Conservation (phyloP, 2,329 filamentous ascomycete genomes). For the Didymella keratinophila region DNA sequence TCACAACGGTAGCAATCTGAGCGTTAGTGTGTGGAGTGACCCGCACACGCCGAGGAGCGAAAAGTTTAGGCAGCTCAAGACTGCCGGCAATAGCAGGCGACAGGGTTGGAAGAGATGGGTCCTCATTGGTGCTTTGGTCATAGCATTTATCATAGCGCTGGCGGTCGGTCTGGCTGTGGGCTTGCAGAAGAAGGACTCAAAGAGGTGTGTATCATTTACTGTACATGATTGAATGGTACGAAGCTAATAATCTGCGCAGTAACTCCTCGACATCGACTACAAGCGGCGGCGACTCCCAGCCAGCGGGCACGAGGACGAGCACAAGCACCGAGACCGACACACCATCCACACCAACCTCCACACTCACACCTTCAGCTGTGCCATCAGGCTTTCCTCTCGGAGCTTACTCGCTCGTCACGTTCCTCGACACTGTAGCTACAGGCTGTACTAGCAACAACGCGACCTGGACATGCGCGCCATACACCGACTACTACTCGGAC, state of each 20-base stretch:
- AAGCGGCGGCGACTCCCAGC: constrained; percentile 8
- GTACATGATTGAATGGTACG: no score
- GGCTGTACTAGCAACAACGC: constrained; percentile 65
- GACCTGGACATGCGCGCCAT: constrained; percentile 71
- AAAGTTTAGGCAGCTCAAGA: constrained; percentile 40
- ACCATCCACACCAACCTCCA: constrained; percentile 26
- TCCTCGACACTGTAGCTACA: constrained; percentile 61
- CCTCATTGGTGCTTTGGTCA: constrained; percentile 44
- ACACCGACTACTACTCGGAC: constrained; percentile 58
- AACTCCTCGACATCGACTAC: constrained; percentile 12
- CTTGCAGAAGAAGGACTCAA: constrained; percentile 47
- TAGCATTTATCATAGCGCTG: constrained; percentile 49
- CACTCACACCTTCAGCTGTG: constrained; percentile 26
- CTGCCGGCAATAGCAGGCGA: constrained; percentile 26
- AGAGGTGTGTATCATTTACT: constrained; percentile 26
- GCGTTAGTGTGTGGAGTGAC: constrained; percentile 50
- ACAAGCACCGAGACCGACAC: constrained; percentile 17
- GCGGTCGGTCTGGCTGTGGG: constrained; percentile 53
- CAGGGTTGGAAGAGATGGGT: constrained; percentile 53
- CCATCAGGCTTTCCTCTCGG: constrained; percentile 65
- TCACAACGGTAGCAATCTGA: constrained; percentile 41
- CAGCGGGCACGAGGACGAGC: constrained; percentile 14
- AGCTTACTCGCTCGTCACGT: constrained; percentile 67
- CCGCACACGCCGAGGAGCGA: constrained; percentile 33
- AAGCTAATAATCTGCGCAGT: constrained; percentile 16